Percentiles rank a stretch among this genome's conserved stretches.
Evolutionary conservation across 116 monocot genomes (phyloP).

Genomic region (Iris pallida): DNA sequence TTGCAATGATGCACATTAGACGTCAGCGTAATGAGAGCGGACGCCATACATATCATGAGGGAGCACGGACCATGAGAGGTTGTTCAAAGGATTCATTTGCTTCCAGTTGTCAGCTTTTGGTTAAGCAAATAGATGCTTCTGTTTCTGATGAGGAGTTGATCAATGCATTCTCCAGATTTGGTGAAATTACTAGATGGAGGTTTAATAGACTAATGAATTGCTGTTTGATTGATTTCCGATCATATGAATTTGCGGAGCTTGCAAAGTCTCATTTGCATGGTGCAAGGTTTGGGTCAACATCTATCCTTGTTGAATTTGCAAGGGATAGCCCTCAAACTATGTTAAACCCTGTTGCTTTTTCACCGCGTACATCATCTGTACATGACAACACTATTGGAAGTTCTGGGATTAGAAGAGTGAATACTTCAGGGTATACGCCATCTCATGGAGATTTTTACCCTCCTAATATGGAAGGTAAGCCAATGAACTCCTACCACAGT

Average conservation of each 20-base stretch:
- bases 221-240: conserved; percentile 45
- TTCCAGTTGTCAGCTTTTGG: conserved; percentile 39
- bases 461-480: conserved; percentile 30
- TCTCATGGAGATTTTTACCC: conserved; percentile 20
- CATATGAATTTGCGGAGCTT: conserved; percentile 33
- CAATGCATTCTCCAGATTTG: conserved; percentile 50
- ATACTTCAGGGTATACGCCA: conserved; percentile 29
- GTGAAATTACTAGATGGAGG: conserved; percentile 44
- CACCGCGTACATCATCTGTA: conserved; percentile 17
- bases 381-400: conserved; percentile 14
- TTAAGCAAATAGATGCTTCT: conserved; percentile 46
- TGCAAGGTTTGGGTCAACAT: conserved; percentile 37
- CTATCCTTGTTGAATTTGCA: conserved; percentile 43
- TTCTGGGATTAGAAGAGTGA: conserved; percentile 11
- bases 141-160: conserved; percentile 48
- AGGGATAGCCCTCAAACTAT: conserved; percentile 13
- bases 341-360: conserved; percentile 10
- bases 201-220: conserved; percentile 36
- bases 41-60: conserved; percentile 11
- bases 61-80: conserved; percentile 1
- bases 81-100: conserved; percentile 16
- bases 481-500: conserved; percentile 14
- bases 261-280: conserved; percentile 53
- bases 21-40: conserved; percentile 27
- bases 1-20: conserved; percentile 57